Percentiles rank a stretch among this genome's conserved stretches.
Evolutionary conservation across 176 grass and related monocot species (phyloP).

Genomic region (Avena insularis): DNA sequence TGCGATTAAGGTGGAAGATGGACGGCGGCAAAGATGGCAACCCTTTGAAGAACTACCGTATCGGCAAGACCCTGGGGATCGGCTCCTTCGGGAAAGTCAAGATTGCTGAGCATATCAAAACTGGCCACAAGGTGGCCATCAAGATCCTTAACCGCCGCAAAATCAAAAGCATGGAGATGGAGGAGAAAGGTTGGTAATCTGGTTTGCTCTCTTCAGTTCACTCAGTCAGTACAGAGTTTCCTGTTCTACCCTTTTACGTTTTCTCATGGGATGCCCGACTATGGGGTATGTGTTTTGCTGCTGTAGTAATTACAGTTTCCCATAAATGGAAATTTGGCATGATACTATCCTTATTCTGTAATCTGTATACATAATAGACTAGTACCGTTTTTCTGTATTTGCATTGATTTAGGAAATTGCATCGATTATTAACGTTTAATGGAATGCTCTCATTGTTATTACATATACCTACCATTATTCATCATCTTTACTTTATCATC

Average conservation of each 20-base stretch:
- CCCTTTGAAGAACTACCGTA: conserved; percentile 54
- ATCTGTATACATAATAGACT: background rate
- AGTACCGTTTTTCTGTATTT: background rate
- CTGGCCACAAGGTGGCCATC: conserved; percentile 63
- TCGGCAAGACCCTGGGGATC: conserved; percentile 66
- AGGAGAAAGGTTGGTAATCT: conserved; percentile 61
- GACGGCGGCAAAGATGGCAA: conserved; percentile 53
- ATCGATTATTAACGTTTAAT: background rate
- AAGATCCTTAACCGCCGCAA: conserved; percentile 70
- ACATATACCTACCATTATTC: background rate
- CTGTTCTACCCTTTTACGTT: background rate
- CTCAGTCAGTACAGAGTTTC: background rate
- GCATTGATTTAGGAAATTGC: background rate
- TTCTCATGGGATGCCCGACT: background rate
- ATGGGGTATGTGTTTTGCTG: background rate
- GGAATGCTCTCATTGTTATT: background rate
- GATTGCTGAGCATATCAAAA: conserved; percentile 64
- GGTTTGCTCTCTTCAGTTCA: background rate
- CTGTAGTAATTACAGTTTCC: background rate
- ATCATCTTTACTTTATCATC: background rate
- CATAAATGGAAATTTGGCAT: background rate
- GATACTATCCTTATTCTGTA: background rate
- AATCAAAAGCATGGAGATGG: conserved; percentile 68
- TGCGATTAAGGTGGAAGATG: conserved; percentile 43
- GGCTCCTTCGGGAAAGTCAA: conserved; percentile 69